Conservation (phyloP, 1,284 basidiomycete species). For the Caloboletus firmus region DNA sequence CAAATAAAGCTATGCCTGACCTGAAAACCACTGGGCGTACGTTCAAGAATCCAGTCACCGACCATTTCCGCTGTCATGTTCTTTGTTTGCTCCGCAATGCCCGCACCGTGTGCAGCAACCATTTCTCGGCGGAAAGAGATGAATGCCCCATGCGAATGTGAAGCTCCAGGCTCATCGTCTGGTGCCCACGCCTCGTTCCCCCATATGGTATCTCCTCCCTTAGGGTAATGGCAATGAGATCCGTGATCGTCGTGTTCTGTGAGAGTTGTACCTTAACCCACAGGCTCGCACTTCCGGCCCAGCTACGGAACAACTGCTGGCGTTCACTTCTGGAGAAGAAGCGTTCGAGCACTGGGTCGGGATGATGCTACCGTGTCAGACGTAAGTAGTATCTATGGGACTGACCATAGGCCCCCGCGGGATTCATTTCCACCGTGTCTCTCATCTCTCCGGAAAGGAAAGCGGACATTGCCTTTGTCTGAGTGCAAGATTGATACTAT, state of each 20-base stretch:
- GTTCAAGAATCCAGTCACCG: slow-evolving; percentile 78
- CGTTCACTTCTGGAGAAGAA: slow-evolving; percentile 93
- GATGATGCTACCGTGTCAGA: neutral
- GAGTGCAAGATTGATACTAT: neutral
- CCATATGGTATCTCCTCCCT: slow-evolving; percentile 93
- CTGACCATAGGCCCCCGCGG: slow-evolving; percentile 78
- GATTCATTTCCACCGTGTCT: slow-evolving; percentile 92
- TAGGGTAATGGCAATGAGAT: slow-evolving; percentile 4
- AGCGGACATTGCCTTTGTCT: slow-evolving; percentile 95
- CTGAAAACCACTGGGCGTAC: slow-evolving; percentile 84
- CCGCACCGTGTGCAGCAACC: neutral
- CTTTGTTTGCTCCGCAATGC: slow-evolving; percentile 30
- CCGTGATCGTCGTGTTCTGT: neutral
- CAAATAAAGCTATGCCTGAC: slow-evolving; percentile 37
- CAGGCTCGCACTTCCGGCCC: slow-evolving; percentile 93
- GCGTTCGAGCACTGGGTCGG: slow-evolving; percentile 62
- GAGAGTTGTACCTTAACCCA: slow-evolving; percentile 73
- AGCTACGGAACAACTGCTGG: slow-evolving; percentile 88
- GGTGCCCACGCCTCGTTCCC: slow-evolving; percentile 73
- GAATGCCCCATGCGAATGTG: slow-evolving; percentile 78
- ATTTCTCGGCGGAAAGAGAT: slow-evolving; percentile 68
- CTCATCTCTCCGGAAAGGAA: slow-evolving; percentile 95
- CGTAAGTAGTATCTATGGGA: neutral
- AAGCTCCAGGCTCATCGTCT: slow-evolving; percentile 68
- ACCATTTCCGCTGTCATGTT: slow-evolving; percentile 86